phyloP scores from a whole-genome alignment of 2,329 filamentous ascomycete genomes.

The Teratosphaeria viscida region DNA sequence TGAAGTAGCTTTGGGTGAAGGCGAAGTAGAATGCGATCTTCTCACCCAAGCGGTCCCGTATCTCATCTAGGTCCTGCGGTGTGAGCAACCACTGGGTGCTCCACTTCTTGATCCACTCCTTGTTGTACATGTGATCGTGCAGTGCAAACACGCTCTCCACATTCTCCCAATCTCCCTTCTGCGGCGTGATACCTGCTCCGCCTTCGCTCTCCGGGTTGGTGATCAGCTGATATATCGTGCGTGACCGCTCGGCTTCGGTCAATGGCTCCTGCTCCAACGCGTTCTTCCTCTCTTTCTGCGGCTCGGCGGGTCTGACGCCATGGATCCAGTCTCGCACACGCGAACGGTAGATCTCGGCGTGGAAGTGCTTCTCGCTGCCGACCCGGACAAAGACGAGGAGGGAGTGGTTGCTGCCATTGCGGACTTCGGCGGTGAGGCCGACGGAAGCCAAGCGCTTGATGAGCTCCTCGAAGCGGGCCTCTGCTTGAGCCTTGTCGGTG shows the following conservation, averaged over 20 bases:
- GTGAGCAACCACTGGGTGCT: constrained; percentile 36
- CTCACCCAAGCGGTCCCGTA: constrained; percentile 40
- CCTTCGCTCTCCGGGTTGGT: constrained; percentile 38
- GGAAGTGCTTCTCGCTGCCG: constrained; percentile 62
- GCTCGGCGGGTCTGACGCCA: constrained; percentile 68
- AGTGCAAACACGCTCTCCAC: constrained; percentile 41
- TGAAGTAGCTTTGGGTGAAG: constrained; percentile 83
- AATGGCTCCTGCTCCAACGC: constrained; percentile 65
- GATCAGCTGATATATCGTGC: constrained; percentile 73
- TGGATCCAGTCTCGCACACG: constrained; percentile 92
- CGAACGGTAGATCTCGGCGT: constrained; percentile 65
- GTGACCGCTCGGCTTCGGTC: constrained; percentile 76
- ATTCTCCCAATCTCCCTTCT: constrained; percentile 40
- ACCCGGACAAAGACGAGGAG: constrained; percentile 77
- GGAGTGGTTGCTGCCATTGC: constrained; percentile 63
- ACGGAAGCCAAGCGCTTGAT: constrained; percentile 64
- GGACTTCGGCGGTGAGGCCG: constrained; percentile 80
- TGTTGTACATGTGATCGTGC: constrained; percentile 42
- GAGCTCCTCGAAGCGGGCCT: constrained; percentile 66
- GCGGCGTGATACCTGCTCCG: constrained; percentile 41
- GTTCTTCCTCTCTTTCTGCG: constrained; percentile 58
- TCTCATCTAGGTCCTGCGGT: constrained; percentile 40
- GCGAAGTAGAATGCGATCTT: constrained; percentile 90
- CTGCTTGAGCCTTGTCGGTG: constrained; percentile 57
- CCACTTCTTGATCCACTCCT: constrained; percentile 45